Base-by-base conservation (phyloP, 257 asterid species). In the Leptodermis oblonga region DNA sequence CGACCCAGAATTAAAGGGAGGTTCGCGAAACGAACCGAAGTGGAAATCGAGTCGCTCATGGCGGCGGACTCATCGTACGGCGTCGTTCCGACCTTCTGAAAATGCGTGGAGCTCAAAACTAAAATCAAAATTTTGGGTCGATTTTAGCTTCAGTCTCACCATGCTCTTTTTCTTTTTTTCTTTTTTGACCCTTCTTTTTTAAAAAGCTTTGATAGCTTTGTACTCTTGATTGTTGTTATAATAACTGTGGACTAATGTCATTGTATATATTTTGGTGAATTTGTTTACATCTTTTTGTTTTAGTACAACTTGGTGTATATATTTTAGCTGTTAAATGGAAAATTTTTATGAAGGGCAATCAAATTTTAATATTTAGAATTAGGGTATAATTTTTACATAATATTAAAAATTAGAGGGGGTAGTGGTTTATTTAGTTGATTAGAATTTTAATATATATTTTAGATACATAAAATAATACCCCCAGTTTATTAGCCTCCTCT, bases 1-100 rank as follows among this genome's bases (percentile, higher is more conserved):
- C 82, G 97, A 6, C 96, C 94, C 1, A 77, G 96, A 70, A 82
- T 90, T 77, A 90, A 88, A 73, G 97, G 97, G 0, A 73, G 97
- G 67, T 90, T 90, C 13, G 96, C 96, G 6, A 90, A 86, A 73
- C 84, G 89, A 3, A 48, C 87, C 4, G 96, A 87, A 82, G 84
- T 64, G 11, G 89, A 86, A 6, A 76, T 72, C 11, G 95, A 84
- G 1, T 80, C 92, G 1, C 77, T 79, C 20, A 62, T 76, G 7
- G 73, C 72, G 2, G 75, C 69, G 5, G 84, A 83, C 28, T 75
- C 81, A 0, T 69, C 88, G 0, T 90, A 87, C 48, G 85, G 91
- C 53, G 77, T 87, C 45, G 96, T 90, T 48, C 96, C 96, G 0
- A 73, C 75, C 1, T 86, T 69, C 69, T 84, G 70, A 65, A 55